Evolutionary conservation across 306 rosid genomes (phyloP), one percentile per base, ranked within the genome.

Genomic region (Luffa aegyptiaca): DNA sequence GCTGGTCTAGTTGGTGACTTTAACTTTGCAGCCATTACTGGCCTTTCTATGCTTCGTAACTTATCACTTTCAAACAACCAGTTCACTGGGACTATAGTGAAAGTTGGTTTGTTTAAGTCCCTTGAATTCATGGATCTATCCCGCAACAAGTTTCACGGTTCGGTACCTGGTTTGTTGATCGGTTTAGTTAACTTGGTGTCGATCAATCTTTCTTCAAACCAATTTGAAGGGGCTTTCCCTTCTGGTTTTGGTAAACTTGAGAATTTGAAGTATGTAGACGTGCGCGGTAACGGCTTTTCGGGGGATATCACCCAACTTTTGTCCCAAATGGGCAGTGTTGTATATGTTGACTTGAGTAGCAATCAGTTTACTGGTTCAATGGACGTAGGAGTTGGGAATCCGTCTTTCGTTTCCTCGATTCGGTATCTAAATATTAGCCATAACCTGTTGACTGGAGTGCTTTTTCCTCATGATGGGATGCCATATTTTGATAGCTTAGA

Each of bases 401-500:
- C 83, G 16, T 88, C 88, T 0, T 86, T 90, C 74, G 80, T 90
- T 53, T 88, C 91, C 11, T 87, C 96, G 1, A 80, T 92, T 80
- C 87, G 62, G 3, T 84, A 88, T 78, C 84, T 92, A 31, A 92
- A 92, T 84, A 63, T 90, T 37, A 92, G 97, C 75, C 85, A 84
- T 69, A 92, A 92, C 86, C 79, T 86, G 36, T 85, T 92, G 91
- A 76, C 26, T 52, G 96, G 96, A 69, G 87, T 89, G 83, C 90
- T 88, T 55, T 92, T 92, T 86, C 86, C 85, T 70, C 96, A 92
- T 76, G 96, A 90, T 87, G 97, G 93, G 65, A 85, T 90, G 87
- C 89, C 97, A 26, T 92, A 88, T 81, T 90, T 92, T 70, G 97
- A 92, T 82, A 89, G 80, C 83, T 89, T 92, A 86, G 93, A 87